A percentile compares a stretch with the other conserved stretches of the same genome.
These are phyloP conservation scores for Hypomyces rosellus DNA, from an alignment of 2,329 filamentous ascomycete genomes.

Conservation along the genomic window DNA sequence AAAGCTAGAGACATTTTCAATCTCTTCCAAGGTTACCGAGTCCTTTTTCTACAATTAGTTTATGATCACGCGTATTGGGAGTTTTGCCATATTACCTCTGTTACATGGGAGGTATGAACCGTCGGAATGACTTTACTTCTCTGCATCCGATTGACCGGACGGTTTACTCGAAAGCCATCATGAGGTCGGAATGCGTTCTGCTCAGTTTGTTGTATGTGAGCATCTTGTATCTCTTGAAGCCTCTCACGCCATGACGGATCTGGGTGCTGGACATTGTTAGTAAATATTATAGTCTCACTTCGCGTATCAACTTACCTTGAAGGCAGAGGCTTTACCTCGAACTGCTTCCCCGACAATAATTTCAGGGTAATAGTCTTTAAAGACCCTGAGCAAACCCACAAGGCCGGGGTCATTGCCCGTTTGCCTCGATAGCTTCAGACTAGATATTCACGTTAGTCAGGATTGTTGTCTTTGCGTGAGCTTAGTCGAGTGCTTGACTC, in stretches of 20 bases:
- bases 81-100: slow-evolving; percentile 43
- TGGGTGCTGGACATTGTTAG: slow-evolving; percentile 51
- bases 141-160: slow-evolving; percentile 29
- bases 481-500: background rate
- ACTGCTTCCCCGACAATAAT: slow-evolving; percentile 70
- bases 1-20: slow-evolving; percentile 64
- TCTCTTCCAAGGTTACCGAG: slow-evolving; percentile 67
- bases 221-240: slow-evolving; percentile 60
- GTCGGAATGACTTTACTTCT: slow-evolving; percentile 49
- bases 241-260: slow-evolving; percentile 67
- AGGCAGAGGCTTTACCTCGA: slow-evolving; percentile 53
- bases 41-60: slow-evolving; percentile 33
- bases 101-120: slow-evolving; percentile 68
- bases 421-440: slow-evolving; percentile 51
- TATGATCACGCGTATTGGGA: background rate
- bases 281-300: background rate
- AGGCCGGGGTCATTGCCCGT: slow-evolving; percentile 68
- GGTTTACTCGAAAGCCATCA: slow-evolving; percentile 57
- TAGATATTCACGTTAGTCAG: slow-evolving; percentile 20
- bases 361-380: slow-evolving; percentile 86
- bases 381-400: slow-evolving; percentile 70
- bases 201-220: slow-evolving; percentile 43
- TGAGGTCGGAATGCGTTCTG: slow-evolving; percentile 29
- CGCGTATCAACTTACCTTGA: slow-evolving; percentile 41
- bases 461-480: no score